Percentiles rank a stretch among this genome's conserved stretches.
phyloP scores from a whole-genome alignment of 148 eudicot genomes.

The Mesembryanthemum crystallinum region DNA sequence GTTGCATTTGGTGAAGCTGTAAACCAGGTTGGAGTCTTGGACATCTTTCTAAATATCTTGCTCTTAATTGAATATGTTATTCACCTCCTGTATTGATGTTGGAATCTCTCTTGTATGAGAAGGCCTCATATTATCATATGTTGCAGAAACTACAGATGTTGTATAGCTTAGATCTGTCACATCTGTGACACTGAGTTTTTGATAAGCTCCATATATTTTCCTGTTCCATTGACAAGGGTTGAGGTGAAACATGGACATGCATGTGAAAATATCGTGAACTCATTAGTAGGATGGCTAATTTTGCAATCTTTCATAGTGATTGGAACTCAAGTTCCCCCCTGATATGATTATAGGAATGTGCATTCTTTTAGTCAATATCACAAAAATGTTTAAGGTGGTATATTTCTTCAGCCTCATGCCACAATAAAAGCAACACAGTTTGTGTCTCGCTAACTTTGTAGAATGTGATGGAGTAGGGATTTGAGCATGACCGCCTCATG shows the following conservation, averaged over 20 bases:
- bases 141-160: neutral
- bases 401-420: neutral
- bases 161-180: neutral
- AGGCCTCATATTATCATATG: neutral
- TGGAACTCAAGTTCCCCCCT: neutral
- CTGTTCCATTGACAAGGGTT: constrained; percentile 5
- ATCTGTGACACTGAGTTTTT: too few relatives aligned
- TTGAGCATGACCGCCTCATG: neutral
- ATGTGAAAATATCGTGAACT: constrained; percentile 1
- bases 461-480: neutral
- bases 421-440: neutral
- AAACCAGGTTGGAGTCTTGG: constrained; percentile 94
- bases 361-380: neutral
- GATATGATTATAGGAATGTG: neutral
- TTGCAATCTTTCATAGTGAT: neutral
- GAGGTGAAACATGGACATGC: constrained; percentile 7
- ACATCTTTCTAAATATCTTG: neutral
- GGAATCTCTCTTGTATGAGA: neutral
- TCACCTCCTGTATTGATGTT: neutral
- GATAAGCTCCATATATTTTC: neutral
- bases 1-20: constrained; percentile 99
- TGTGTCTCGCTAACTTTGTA: neutral
- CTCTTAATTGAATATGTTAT: neutral
- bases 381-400: neutral
- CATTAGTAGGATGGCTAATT: neutral